Percentiles rank a stretch among this genome's conserved stretches.
Evolutionary conservation across 1,284 basidiomycete species (phyloP).

Genomic region (Cutaneotrichosporon sp.): DNA sequence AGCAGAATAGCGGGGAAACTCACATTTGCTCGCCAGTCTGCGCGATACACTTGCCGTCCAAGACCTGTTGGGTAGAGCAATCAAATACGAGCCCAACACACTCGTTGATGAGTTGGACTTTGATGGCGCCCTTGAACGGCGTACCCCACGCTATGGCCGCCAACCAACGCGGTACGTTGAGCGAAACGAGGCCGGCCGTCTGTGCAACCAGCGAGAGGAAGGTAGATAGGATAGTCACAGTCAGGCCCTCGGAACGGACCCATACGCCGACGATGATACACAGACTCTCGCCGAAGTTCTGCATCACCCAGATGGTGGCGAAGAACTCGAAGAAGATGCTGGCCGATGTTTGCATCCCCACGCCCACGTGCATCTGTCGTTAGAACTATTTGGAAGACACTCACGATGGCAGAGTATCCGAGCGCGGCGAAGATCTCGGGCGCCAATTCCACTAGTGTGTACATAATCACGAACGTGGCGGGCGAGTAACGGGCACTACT

Average conservation of each 20-base stretch:
- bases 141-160: conserved; percentile 48
- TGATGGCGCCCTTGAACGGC: conserved; percentile 42
- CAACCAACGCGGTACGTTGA: conserved; percentile 53
- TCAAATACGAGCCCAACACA: conserved; percentile 48
- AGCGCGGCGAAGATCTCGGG: conserved; percentile 47
- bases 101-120: conserved; percentile 56
- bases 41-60: conserved; percentile 51
- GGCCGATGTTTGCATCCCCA: conserved; percentile 52
- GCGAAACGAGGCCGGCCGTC: conserved; percentile 53
- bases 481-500: conserved; percentile 53
- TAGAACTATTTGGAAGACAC: conserved; percentile 10
- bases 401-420: conserved; percentile 38
- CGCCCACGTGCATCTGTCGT: conserved; percentile 51
- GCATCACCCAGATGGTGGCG: conserved; percentile 50
- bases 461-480: conserved; percentile 54
- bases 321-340: conserved; percentile 55
- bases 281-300: conserved; percentile 52
- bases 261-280: conserved; percentile 42
- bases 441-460: conserved; percentile 53
- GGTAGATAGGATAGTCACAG: conserved; percentile 50
- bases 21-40: conserved; percentile 53
- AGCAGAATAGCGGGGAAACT: conserved; percentile 22
- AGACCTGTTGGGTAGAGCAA: conserved; percentile 47
- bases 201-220: conserved; percentile 45
- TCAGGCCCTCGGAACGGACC: conserved; percentile 40